Percentiles rank a stretch among this genome's conserved stretches.
These are phyloP conservation scores for Kockovaella imperatae DNA, from an alignment of 768 basidiomycete genomes.

Conservation along the genomic window DNA sequence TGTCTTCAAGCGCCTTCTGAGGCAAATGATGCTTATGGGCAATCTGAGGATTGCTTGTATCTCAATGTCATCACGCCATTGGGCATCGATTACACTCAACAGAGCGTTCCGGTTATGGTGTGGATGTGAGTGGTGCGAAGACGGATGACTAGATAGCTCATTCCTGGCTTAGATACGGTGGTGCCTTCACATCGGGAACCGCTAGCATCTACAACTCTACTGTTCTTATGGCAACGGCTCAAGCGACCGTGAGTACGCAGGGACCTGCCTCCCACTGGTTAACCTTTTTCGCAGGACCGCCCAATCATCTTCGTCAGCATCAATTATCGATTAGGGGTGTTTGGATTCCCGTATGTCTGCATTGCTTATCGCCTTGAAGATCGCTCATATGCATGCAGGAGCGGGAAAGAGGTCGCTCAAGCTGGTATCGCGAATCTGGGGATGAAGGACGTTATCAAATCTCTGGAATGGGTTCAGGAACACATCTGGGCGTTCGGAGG, in stretches of 20 bases:
- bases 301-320: constrained; percentile 52
- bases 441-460: constrained; percentile 56
- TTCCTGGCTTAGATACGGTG: constrained; percentile 44
- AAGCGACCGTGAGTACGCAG: constrained; percentile 12
- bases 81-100: constrained; percentile 20
- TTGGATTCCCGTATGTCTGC: constrained; percentile 47
- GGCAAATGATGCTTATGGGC: constrained; percentile 1
- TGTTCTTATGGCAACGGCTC: constrained; percentile 23
- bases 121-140: constrained; percentile 41
- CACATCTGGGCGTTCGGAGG: constrained; percentile 63
- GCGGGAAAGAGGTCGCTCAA: constrained; percentile 27
- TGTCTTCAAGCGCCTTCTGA: constrained; percentile 29
- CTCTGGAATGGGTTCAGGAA: constrained; percentile 57
- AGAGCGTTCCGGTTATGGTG: constrained; percentile 48
- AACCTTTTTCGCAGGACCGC: constrained; percentile 39
- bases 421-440: constrained; percentile 50
- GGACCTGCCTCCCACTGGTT: background rate
- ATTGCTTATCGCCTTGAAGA: background rate
- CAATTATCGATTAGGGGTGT: constrained; percentile 52
- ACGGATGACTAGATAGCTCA: background rate
- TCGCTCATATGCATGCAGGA: constrained; percentile 8
- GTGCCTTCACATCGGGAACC: constrained; percentile 44
- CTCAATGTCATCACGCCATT: constrained; percentile 51
- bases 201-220: constrained; percentile 42
- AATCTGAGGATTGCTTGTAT: constrained; percentile 51